Evolutionary conservation across 75 land plant species (phyloP).

Genomic region (Sequoia sempervirens): DNA sequence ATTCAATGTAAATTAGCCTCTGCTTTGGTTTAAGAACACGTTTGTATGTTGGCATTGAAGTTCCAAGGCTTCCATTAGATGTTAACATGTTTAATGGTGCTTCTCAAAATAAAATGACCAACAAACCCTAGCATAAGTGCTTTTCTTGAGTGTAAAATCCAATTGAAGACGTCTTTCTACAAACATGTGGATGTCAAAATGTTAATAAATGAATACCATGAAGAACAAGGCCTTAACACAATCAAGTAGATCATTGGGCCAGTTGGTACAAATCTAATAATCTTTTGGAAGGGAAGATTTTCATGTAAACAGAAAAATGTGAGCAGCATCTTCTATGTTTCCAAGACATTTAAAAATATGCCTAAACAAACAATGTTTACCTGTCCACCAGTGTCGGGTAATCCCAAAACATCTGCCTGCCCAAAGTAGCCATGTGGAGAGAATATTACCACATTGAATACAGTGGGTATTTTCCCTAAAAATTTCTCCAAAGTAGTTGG

Average conservation of each 20-base stretch:
- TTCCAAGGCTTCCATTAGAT: neutral
- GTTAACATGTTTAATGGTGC: neutral
- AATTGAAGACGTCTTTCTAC: neutral
- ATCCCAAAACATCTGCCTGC: slow-evolving; percentile 59
- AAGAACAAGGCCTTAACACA: neutral
- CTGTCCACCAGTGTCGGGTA: slow-evolving; percentile 74
- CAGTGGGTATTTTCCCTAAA: slow-evolving; percentile 48
- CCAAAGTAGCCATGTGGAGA: slow-evolving; percentile 77
- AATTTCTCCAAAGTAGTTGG: slow-evolving; percentile 50
- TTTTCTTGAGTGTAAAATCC: neutral
- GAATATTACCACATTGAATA: slow-evolving; percentile 63
- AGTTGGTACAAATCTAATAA: neutral
- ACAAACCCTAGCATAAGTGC: neutral
- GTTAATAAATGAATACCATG: neutral
- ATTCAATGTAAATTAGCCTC: neutral
- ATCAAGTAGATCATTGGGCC: neutral
- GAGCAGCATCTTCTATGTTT: slow-evolving; percentile 3
- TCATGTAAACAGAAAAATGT: neutral
- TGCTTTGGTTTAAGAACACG: neutral
- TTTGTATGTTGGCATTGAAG: neutral
- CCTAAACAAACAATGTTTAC: slow-evolving; percentile 14
- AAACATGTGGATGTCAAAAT: neutral
- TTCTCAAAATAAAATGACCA: neutral
- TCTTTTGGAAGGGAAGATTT: neutral
- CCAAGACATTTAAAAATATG: neutral